These are phyloP conservation scores for Lodderomyces elongisporus DNA, from an alignment of 1,139 yeast species.

Conservation along the genomic window DNA sequence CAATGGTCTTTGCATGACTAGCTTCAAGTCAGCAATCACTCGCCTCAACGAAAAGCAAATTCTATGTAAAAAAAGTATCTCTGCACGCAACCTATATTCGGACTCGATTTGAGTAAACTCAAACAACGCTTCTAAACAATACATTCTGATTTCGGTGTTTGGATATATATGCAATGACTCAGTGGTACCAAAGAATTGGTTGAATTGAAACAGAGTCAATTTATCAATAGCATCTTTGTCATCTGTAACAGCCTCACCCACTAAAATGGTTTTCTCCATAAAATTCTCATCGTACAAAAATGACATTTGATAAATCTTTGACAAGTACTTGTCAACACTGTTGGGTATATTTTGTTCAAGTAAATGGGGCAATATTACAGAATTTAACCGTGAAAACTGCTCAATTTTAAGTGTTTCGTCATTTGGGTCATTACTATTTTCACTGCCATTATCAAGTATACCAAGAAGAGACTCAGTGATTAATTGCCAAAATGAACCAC, in stretches of 20 bases:
- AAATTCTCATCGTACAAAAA: constrained; percentile 32
- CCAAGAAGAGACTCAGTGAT: constrained; percentile 40
- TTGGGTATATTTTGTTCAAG: constrained; percentile 21
- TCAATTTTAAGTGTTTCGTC: constrained; percentile 30
- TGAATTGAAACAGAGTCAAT: constrained; percentile 22
- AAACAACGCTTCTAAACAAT: constrained; percentile 32
- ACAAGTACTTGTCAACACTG: constrained; percentile 28
- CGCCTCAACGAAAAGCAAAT: constrained; percentile 32
- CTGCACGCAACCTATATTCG: constrained; percentile 18
- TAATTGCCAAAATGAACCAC: constrained; percentile 41
- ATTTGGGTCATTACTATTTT: constrained; percentile 1
- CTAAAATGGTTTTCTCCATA: constrained; percentile 8
- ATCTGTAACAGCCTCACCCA: constrained; percentile 6
- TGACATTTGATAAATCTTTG: constrained; percentile 25
- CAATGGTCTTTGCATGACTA: constrained; percentile 28
- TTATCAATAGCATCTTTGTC: constrained; percentile 13
- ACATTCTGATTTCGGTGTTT: constrained; percentile 25
- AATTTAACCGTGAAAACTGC: constrained; percentile 42
- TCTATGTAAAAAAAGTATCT: constrained; percentile 24
- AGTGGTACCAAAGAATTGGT: constrained; percentile 31
- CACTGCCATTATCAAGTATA: constrained; percentile 25
- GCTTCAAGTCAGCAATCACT: constrained; percentile 29
- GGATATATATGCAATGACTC: constrained; percentile 19
- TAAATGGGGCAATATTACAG: constrained; percentile 36
- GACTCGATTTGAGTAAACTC: constrained; percentile 14